Percentiles rank a stretch among this genome's conserved stretches.
Evolutionary conservation across 169 alveolate genomes (phyloP).

Genomic region (Perkinsus olseni): DNA sequence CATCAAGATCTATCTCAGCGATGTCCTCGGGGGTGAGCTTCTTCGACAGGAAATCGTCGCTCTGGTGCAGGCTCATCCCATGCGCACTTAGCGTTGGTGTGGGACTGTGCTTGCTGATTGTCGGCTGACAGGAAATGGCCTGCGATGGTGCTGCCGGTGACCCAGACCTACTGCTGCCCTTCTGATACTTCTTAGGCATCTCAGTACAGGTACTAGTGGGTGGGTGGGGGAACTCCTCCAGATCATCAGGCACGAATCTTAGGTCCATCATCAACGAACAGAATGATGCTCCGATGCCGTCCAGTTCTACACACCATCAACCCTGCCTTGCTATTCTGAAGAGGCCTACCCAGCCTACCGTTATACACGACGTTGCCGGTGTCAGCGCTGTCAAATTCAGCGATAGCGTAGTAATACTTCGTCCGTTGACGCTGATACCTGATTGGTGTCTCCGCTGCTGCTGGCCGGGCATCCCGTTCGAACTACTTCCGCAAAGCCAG

Average conservation of each 20-base stretch:
- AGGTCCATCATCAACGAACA: conserved; percentile 63
- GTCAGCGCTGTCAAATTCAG: conserved; percentile 53
- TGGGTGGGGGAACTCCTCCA: conserved; percentile 51
- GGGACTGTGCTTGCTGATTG: conserved; percentile 17
- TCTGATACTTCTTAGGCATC: conserved; percentile 59
- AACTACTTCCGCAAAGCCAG: background rate
- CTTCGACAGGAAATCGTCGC: conserved; percentile 39
- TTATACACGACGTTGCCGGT: conserved; percentile 32
- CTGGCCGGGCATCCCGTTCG: too few relatives aligned
- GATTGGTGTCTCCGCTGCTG: conserved; percentile 22
- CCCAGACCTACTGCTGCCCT: background rate
- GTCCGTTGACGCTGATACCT: conserved; percentile 35
- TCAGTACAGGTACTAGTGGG: conserved; percentile 59
- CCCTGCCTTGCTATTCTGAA: conserved; percentile 3
- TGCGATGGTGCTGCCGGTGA: conserved; percentile 44
- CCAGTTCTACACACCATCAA: conserved; percentile 53
- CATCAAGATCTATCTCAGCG: background rate
- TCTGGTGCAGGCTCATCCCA: conserved; percentile 73
- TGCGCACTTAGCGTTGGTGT: conserved; percentile 63
- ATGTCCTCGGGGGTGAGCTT: background rate
- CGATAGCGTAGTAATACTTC: conserved; percentile 71
- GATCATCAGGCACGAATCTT: conserved; percentile 67
- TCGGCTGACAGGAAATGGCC: background rate
- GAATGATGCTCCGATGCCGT: conserved; percentile 70
- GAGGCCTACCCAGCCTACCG: background rate